Evolutionary conservation across 2,329 filamentous ascomycete genomes (phyloP).

Genomic region (Hypoxylon sp.): DNA sequence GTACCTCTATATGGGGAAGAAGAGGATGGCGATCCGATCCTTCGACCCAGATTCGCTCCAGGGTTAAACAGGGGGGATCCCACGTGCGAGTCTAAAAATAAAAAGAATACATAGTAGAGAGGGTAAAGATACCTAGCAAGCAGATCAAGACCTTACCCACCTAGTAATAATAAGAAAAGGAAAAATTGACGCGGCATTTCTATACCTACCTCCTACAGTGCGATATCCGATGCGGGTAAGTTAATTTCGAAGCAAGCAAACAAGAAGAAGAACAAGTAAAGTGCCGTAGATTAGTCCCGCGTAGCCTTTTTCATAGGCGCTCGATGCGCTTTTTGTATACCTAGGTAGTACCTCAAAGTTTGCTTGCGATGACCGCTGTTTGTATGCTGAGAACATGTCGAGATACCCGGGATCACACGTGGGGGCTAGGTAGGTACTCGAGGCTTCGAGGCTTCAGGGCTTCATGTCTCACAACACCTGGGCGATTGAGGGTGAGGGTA

Average conservation of each 20-base stretch:
- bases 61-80: too few species aligned
- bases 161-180: background rate
- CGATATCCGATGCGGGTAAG: too few species aligned
- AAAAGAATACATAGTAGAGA: background rate
- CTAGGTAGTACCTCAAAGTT: background rate
- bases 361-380: too few species aligned
- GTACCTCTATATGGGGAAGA: too few species aligned
- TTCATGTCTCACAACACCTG: background rate
- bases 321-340: slow-evolving; percentile 1
- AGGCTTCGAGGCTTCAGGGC: too few species aligned
- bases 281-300: background rate
- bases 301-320: background rate
- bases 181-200: too few species aligned
- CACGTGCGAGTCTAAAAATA: background rate
- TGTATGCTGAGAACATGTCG: too few species aligned
- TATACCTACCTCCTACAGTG: too few species aligned
- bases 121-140: too few species aligned
- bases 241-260: background rate
- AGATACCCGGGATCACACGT: too few species aligned
- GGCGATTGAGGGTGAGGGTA: too few species aligned
- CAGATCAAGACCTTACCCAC: background rate
- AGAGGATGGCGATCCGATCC: slow-evolving; percentile 2
- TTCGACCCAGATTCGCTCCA: background rate
- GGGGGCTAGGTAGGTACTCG: too few species aligned
- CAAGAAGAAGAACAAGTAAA: background rate